Conservation (phyloP, 768 basidiomycete species). For the Rhodocollybia butyracea region DNA sequence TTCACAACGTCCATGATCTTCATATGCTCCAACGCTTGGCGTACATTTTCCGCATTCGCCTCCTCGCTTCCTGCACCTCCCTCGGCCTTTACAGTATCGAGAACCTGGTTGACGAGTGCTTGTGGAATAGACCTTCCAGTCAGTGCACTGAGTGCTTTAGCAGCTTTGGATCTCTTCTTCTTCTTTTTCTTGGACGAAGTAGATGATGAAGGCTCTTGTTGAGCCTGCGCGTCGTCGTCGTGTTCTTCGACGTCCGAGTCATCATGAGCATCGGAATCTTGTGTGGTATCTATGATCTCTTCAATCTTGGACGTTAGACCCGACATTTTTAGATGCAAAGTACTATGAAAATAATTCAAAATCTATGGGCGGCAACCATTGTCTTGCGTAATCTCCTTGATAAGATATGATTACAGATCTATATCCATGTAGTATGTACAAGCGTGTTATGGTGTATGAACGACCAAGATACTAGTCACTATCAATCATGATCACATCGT, state of each 20-base stretch:
- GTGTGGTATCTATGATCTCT: conserved; percentile 23
- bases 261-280: conserved; percentile 13
- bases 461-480: conserved; percentile 48
- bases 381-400: too few relatives aligned
- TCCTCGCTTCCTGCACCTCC: conserved; percentile 40
- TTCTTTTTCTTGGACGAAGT: conserved; percentile 76
- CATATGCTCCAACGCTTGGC: conserved; percentile 68
- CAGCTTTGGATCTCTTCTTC: conserved; percentile 79
- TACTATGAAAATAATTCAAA: too few relatives aligned
- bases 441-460: too few relatives aligned
- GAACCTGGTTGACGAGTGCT: conserved; percentile 61
- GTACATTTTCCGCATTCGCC: conserved; percentile 63
- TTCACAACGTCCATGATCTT: conserved; percentile 84
- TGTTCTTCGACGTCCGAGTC: conserved; percentile 9
- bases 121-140: conserved; percentile 52
- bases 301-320: conserved; percentile 16
- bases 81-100: conserved; percentile 63
- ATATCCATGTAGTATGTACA: too few relatives aligned
- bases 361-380: too few relatives aligned
- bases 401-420: too few relatives aligned
- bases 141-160: conserved; percentile 47
- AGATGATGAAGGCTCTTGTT: conserved; percentile 20
- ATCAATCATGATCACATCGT: conserved; percentile 80
- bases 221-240: conserved; percentile 1
- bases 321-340: too few relatives aligned